A percentile compares a stretch with the other conserved stretches of the same genome.
These are phyloP conservation scores for Setomelanomma holmii DNA, from an alignment of 2,329 filamentous ascomycete genomes.

Conservation along the genomic window DNA sequence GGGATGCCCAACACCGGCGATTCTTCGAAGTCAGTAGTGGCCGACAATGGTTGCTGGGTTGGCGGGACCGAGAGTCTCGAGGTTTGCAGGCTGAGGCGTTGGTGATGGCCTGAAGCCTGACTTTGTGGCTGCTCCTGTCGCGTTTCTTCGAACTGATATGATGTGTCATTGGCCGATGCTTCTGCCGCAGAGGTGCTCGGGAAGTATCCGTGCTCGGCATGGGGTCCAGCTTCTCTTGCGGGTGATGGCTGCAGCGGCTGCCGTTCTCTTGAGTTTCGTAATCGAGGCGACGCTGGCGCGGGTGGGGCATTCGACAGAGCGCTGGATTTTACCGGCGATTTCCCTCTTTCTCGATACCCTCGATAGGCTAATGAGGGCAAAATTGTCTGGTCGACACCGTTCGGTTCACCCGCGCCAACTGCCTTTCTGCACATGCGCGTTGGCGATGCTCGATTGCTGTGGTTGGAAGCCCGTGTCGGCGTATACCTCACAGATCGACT, in stretches of 20 bases:
- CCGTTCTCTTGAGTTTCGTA: constrained; percentile 44
- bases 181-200: constrained; percentile 19
- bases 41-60: constrained; percentile 41
- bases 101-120: constrained; percentile 15
- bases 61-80: constrained; percentile 34
- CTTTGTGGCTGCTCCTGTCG: constrained; percentile 14
- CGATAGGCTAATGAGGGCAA: constrained; percentile 41
- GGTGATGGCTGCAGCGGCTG: constrained; percentile 38
- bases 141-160: constrained; percentile 9
- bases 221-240: constrained; percentile 25
- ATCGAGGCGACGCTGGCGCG: constrained; percentile 40
- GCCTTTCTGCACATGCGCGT: constrained; percentile 29
- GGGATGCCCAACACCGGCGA: constrained; percentile 73
- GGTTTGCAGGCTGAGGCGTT: constrained; percentile 38
- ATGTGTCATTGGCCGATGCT: constrained; percentile 3
- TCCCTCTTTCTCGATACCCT: constrained; percentile 40
- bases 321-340: constrained; percentile 31
- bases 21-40: constrained; percentile 59
- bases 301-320: constrained; percentile 40
- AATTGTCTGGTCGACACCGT: constrained; percentile 24
- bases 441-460: constrained; percentile 38
- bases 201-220: constrained; percentile 36
- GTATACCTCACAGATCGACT: constrained; percentile 42
- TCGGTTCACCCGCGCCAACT: constrained; percentile 11
- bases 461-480: constrained; percentile 25